A percentile compares a stretch with the other conserved stretches of the same genome.
Conservation (phyloP, 345 rosid genomes). For the Sonneratia caseolaris region DNA sequence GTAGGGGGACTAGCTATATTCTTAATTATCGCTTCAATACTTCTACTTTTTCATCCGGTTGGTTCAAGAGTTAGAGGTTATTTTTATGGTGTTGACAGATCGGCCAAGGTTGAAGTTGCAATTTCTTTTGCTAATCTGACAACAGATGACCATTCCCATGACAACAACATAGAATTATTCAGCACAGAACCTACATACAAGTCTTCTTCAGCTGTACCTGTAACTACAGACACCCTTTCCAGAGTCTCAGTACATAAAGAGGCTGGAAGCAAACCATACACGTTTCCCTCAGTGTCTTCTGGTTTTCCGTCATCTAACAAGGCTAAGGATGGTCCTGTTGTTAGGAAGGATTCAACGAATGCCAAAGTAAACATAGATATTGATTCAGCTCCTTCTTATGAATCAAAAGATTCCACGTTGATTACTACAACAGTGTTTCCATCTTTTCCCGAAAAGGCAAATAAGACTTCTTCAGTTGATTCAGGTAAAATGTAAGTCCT, state of each 20-base stretch:
- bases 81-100: constrained; percentile 46
- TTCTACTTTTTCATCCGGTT: constrained; percentile 49
- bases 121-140: constrained; percentile 11
- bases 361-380: neutral
- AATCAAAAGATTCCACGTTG: constrained; percentile 10
- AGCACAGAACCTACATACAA: constrained; percentile 14
- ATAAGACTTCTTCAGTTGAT: constrained; percentile 27
- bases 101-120: constrained; percentile 21
- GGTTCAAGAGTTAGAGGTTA: constrained; percentile 44
- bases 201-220: constrained; percentile 10
- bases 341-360: constrained; percentile 12
- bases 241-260: constrained; percentile 13
- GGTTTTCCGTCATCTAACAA: constrained; percentile 1
- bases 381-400: neutral
- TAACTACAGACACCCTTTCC: constrained; percentile 9
- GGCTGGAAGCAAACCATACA: constrained; percentile 2
- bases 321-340: neutral
- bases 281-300: constrained; percentile 2
- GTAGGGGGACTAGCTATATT: constrained; percentile 58
- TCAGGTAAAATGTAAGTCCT: constrained; percentile 25
- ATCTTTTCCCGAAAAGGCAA: constrained; percentile 6
- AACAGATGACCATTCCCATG: constrained; percentile 4
- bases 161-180: constrained; percentile 12
- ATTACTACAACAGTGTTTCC: constrained; percentile 12
- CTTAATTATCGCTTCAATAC: constrained; percentile 53